Conservation (phyloP, 306 rosid genomes). For the Sicyos baderoa region DNA sequence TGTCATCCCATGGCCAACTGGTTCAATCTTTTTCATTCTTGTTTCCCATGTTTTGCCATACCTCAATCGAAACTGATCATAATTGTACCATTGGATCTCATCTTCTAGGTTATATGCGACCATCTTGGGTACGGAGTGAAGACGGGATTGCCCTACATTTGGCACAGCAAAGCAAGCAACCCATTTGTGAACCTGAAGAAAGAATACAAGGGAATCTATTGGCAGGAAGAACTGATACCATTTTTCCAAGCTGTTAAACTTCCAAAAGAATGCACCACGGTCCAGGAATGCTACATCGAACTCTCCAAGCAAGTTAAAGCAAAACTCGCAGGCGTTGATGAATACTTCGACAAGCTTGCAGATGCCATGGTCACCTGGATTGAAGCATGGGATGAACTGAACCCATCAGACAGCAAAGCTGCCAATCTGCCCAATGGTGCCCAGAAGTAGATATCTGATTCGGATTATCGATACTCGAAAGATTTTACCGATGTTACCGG, state of each 20-base stretch:
- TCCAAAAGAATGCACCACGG: slow-evolving; percentile 56
- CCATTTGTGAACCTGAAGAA: slow-evolving; percentile 81
- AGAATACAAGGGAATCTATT: slow-evolving; percentile 81
- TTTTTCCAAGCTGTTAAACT: slow-evolving; percentile 62
- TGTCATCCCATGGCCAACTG: not conserved
- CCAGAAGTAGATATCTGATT: slow-evolving; percentile 28
- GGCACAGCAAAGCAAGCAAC: slow-evolving; percentile 98
- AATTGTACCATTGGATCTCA: not conserved
- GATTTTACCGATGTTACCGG: not conserved
- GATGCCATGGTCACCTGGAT: slow-evolving; percentile 94
- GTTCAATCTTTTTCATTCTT: not conserved
- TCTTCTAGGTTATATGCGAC: slow-evolving; percentile 63
- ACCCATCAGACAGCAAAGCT: slow-evolving; percentile 31
- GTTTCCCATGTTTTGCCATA: not conserved
- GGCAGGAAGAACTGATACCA: slow-evolving; percentile 88
- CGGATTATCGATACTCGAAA: not conserved
- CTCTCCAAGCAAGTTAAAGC: slow-evolving; percentile 77
- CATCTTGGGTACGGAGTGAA: slow-evolving; percentile 73
- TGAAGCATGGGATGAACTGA: slow-evolving; percentile 86
- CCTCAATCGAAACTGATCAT: not conserved
- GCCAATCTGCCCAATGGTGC: slow-evolving; percentile 29
- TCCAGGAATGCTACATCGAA: slow-evolving; percentile 71
- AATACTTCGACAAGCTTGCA: slow-evolving; percentile 60
- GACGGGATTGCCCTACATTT: slow-evolving; percentile 85
- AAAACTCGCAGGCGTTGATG: slow-evolving; percentile 52